Base-by-base conservation (phyloP, 2,329 filamentous ascomycete genomes). In the Aureobasidium mangrovei region DNA sequence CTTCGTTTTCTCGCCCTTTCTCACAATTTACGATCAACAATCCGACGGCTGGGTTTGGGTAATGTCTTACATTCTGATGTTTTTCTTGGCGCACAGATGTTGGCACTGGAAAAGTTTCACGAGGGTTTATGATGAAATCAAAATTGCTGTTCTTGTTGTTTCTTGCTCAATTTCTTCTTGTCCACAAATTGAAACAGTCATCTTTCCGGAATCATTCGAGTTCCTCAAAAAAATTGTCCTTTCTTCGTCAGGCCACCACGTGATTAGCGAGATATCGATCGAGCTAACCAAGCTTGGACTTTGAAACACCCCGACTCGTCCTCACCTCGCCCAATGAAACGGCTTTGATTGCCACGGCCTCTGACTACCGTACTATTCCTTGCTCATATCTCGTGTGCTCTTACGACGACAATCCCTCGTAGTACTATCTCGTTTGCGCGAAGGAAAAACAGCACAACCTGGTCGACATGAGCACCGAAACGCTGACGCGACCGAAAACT, bases 71-170 rank as follows among this genome's bases (percentile, higher is more conserved):
- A 26, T 38, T 29, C 28, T 27, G 36, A 46, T 46, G 24, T 24
- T 31, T 48, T 39, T 39, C 46, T 49, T 49, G 46, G 46, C 46
- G 36, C 35, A 4, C n/a, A 28, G 32, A 18, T 46, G 46, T 28
- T 40, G 46, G 46, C 36, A 49, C 32, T 49, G 31, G 32, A 33
- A 10, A 10, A 4, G 24, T 24, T 3, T 39, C 9, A 36, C 35
- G 32, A 40, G 7, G 6, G 24, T 31, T 40, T 48, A 26, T 48
- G 8, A 49, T 24, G 46, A 49, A 49, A 49, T 9, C 6, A 40
- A 49, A 48, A 40, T 36, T 29, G 43, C 7, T 29, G 9, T 49
- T 18, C 7, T 38, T 38, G 6, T 35, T 47, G 5, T 38, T 18
- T 29, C 7, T 29, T 36, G 7, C 33, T 47, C 18, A 18, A 18